Conservation (phyloP, 495 filamentous ascomycete species). For the Annulohypoxylon maeteangense region DNA sequence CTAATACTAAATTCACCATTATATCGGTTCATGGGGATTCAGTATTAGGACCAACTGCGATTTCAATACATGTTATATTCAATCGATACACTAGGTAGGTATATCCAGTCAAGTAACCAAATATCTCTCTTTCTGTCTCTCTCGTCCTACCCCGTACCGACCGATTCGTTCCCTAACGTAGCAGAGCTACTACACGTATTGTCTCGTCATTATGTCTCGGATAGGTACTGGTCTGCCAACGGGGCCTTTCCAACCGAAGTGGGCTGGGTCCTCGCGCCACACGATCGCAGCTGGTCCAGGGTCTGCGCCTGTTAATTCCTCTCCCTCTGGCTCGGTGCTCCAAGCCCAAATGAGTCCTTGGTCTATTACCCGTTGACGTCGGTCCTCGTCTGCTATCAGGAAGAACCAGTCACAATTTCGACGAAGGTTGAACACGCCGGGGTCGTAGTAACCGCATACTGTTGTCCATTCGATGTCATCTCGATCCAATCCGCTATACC, state of each 20-base stretch:
- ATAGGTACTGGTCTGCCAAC: background rate
- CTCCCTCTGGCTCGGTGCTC: background rate
- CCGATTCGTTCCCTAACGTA: background rate
- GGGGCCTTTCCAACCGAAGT: background rate
- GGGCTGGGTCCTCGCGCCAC: background rate
- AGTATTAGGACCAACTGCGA: too few species aligned
- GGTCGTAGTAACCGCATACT: background rate
- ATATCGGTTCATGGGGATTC: too few species aligned
- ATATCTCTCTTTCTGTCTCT: background rate
- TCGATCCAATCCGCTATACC: background rate
- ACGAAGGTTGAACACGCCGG: background rate
- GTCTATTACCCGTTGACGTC: background rate
- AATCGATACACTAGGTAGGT: too few species aligned
- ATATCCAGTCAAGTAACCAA: background rate
- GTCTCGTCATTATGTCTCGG: background rate
- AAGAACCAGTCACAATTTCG: background rate
- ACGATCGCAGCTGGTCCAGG: background rate
- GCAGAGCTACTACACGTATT: too few species aligned
- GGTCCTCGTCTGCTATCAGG: conserved; percentile 10
- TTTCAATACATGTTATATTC: too few species aligned
- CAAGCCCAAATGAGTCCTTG: conserved; percentile 13
- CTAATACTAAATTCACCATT: too few species aligned
- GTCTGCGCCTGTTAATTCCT: background rate
- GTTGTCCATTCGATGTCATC: background rate
- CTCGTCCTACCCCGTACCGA: background rate